Conservation (phyloP, 768 basidiomycete genomes). For the Mycena maculata region DNA sequence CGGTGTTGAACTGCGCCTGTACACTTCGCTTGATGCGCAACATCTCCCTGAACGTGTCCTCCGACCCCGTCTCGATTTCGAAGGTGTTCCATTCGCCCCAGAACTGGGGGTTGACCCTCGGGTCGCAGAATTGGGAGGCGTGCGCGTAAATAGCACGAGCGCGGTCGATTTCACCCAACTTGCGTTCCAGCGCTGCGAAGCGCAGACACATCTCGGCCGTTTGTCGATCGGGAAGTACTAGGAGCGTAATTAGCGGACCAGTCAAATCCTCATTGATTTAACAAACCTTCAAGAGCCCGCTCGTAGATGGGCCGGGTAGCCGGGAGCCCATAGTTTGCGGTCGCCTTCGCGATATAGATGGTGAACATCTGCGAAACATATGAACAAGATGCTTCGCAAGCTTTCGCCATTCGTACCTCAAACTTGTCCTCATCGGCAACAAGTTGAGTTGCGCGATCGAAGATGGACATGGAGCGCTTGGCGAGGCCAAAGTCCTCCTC, state of each 20-base stretch:
- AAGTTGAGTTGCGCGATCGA: conserved; percentile 89
- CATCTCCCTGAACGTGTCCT: conserved; percentile 98
- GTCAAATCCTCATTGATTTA: not conserved
- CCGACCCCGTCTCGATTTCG: conserved; percentile 98
- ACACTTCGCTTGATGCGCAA: conserved; percentile 97
- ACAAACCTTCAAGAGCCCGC: conserved; percentile 82
- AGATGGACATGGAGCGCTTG: conserved; percentile 95
- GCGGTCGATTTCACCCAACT: conserved; percentile 98
- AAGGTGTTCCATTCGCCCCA: conserved; percentile 98
- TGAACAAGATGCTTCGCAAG: not conserved
- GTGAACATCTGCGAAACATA: conserved; percentile 85
- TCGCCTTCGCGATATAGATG: conserved; percentile 97
- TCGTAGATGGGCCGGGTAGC: conserved; percentile 98
- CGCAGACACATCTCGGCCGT: conserved; percentile 98
- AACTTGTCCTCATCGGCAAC: conserved; percentile 94
- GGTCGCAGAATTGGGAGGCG: conserved; percentile 98
- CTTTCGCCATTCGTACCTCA: conserved; percentile 66
- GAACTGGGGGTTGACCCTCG: conserved; percentile 89
- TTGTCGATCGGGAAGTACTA: conserved; percentile 88
- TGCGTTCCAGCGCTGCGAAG: conserved; percentile 95
- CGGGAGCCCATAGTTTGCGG: conserved; percentile 94
- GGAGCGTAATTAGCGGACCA: not conserved
- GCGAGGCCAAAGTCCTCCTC: conserved; percentile 97
- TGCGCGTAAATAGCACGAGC: conserved; percentile 97
- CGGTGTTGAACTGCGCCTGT: conserved; percentile 98